phyloP scores from a whole-genome alignment of 208 protist genomes.

The Trichomonas vaginalis region DNA sequence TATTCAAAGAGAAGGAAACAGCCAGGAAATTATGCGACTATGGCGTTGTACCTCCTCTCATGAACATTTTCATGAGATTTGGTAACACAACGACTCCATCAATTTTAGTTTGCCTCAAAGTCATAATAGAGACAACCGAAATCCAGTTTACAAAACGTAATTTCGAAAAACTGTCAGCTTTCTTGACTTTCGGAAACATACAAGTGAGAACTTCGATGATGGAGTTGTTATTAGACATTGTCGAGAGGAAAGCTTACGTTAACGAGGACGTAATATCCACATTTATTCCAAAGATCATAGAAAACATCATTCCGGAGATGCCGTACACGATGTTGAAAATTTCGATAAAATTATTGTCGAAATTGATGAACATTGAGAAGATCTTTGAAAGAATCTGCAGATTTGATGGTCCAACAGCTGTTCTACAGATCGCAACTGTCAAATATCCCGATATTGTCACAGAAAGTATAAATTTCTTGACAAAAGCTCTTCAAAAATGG shows the following conservation, averaged over 20 bases:
- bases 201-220: neutral
- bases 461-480: neutral
- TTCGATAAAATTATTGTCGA: neutral
- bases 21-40: neutral
- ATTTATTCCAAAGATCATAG: neutral
- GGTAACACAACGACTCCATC: neutral
- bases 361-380: neutral
- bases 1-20: neutral
- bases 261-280: neutral
- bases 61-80: neutral
- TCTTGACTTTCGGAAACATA: neutral
- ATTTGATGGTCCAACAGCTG: neutral
- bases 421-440: neutral
- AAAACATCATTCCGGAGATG: neutral
- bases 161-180: neutral
- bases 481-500: neutral
- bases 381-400: neutral
- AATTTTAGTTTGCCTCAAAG: neutral
- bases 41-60: neutral
- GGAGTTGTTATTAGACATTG: neutral
- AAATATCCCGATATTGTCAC: neutral
- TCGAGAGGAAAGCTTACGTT: neutral
- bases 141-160: neutral
- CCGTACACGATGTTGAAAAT: neutral
- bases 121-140: neutral